Base-by-base conservation (phyloP, 441 rosid genomes). In the Geranium incanum region DNA sequence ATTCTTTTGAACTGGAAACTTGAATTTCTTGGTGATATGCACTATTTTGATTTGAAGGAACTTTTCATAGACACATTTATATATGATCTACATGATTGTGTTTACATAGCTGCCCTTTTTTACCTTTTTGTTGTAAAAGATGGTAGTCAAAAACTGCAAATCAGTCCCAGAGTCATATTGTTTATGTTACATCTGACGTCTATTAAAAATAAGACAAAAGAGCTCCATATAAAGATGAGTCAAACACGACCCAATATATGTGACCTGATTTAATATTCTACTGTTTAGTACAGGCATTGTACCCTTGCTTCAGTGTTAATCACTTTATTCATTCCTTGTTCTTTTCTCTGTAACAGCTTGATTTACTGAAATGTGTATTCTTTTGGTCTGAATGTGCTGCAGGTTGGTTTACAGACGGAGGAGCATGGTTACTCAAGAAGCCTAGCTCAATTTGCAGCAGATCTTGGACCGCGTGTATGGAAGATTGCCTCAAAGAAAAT, bases 381-480 rank as follows among this genome's bases (percentile, higher is more conserved):
- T 43, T 72, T 55, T 50, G 5, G 8, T 69, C 21, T 68, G 36
- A 41, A 62, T 76, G 18, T 76, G 9, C 68, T 69, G 75, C 86
- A 90, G 94, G 97, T 88, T 66, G 97, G 94, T 55, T 77, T 90
- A 72, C 84, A 82, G 67, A 68, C 85, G 63, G 94, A 23, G 33
- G 33, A 88, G 69, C 81, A 81, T 59, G 87, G 92, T 50, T 90
- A 90, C 70, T 88, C 91, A 15, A 85, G 88, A 72, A 87, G 91
- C 75, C 78, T 87, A 67, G 86, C 86, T 74, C 84, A 85, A 36
- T 87, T 82, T 74, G 88, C 91, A 60, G 83, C 85, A 0, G 78
- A 77, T 74, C 87, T 87, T 23, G 89, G 91, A 64, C 91, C 89
- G 33, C 84, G 69, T 73, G 87, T 77, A 72, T 87, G 91, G 91